Percentiles rank a stretch among this genome's conserved stretches.
phyloP scores from a whole-genome alignment of 805 yeast species.

The Vanderwaltozyma yarrowii region DNA sequence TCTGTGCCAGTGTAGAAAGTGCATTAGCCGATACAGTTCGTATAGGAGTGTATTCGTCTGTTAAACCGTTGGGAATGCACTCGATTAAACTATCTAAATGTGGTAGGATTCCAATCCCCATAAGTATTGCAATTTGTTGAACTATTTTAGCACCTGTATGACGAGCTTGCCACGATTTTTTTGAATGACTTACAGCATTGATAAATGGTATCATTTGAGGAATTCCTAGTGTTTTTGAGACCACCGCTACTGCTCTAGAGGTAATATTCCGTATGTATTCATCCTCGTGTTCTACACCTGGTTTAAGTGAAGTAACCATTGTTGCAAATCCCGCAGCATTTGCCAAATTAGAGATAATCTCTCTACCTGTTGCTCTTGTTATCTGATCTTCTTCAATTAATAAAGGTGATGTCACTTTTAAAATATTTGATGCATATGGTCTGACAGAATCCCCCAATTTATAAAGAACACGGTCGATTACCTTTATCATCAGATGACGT shows the following conservation, averaged over 20 bases:
- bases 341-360: constrained; percentile 61
- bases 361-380: constrained; percentile 71
- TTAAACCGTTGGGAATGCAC: constrained; percentile 47
- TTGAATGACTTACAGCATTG: constrained; percentile 66
- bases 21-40: constrained; percentile 65
- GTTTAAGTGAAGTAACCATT: constrained; percentile 68
- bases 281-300: constrained; percentile 74
- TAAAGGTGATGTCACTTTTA: constrained; percentile 69
- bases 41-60: constrained; percentile 60
- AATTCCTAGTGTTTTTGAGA: constrained; percentile 70
- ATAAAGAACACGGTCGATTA: constrained; percentile 57
- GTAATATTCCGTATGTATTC: constrained; percentile 71
- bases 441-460: constrained; percentile 53
- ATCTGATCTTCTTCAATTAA: constrained; percentile 68
- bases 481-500: constrained; percentile 69
- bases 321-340: constrained; percentile 75
- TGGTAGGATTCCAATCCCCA: constrained; percentile 71
- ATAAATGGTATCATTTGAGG: constrained; percentile 66
- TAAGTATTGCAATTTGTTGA: constrained; percentile 59
- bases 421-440: constrained; percentile 64
- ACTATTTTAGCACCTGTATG: constrained; percentile 73
- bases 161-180: constrained; percentile 70
- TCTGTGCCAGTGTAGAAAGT: constrained; percentile 65
- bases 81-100: constrained; percentile 54
- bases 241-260: constrained; percentile 73